Base-by-base conservation (phyloP, 805 yeast genomes). In the Candida sphagnicola region DNA sequence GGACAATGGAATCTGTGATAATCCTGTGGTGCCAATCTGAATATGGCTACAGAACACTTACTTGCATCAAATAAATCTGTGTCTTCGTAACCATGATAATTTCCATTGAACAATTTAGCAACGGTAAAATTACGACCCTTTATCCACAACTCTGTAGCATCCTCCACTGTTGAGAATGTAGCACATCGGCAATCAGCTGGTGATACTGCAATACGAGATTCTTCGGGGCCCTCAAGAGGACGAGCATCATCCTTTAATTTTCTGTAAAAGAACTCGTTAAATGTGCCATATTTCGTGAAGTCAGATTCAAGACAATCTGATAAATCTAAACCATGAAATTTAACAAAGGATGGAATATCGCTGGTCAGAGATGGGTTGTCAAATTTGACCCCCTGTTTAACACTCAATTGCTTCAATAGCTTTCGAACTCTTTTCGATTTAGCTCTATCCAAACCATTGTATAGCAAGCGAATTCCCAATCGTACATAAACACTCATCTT, bases 1-100 rank as follows among this genome's bases (percentile, higher is more conserved):
- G 97, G 96, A 12, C 78, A 73, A 57, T 91, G 99, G 60, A 91
- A 90, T 32, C 99, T 67, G 56, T 91, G 99, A 54, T 91, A 91
- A 57, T 91, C 99, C 57, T 91, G 99, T 1, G 99, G 99, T 0
- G 99, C 98, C 31, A 91, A 65, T 41, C 99, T 65, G 59, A 91
- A 91, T 2, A 91, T 77, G 0, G 84, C 90, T 31, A 90, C 59
- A 3, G 89, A 67, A 30, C 88, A 84, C 12, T 66, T 59, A 4
- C 50, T 53, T 1, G 65, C 48, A 38, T 57, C 57, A 48, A 49
- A 64, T 19, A 67, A 41, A 37, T 62, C 61, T 2, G 65, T 48
- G 16, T 52, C 48, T 26, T 72, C 74, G 45, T 74, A 76, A 19
- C 53, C 53, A 28, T 75, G 67, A 38, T 63, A 65, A 35, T 62